Conservation (phyloP, 257 asterid species). For the Handroanthus guayacan region DNA sequence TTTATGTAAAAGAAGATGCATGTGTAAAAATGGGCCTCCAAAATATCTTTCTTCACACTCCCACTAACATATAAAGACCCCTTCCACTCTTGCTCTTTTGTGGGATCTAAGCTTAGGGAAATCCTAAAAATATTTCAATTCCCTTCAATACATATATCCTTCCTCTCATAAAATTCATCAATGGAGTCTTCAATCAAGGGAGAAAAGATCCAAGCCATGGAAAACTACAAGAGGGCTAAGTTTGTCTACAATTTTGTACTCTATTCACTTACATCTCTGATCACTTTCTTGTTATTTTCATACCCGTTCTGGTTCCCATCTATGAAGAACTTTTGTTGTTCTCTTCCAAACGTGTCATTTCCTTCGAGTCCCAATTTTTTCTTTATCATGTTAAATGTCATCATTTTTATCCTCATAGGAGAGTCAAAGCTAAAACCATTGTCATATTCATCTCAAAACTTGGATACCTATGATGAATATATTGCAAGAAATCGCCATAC, state of each 20-base stretch:
- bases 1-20: conserved; percentile 36
- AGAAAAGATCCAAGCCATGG: conserved; percentile 44
- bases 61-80: conserved; percentile 26
- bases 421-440: conserved; percentile 29
- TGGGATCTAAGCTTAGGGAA: background rate
- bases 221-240: conserved; percentile 39
- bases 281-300: conserved; percentile 35
- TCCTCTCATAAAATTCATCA: conserved; percentile 6
- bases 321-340: background rate
- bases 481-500: conserved; percentile 25
- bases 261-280: conserved; percentile 48
- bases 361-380: conserved; percentile 27
- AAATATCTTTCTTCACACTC: conserved; percentile 12
- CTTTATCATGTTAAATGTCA: conserved; percentile 38
- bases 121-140: background rate
- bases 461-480: conserved; percentile 34
- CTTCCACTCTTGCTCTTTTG: conserved; percentile 10
- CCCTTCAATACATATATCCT: background rate
- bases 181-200: conserved; percentile 41
- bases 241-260: conserved; percentile 41
- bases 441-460: background rate
- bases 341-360: background rate
- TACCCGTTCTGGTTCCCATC: conserved; percentile 34
- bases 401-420: conserved; percentile 34
- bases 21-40: conserved; percentile 34